Base-by-base conservation (phyloP, 2,329 filamentous ascomycete genomes). In the Aquanectria penicillioides region DNA sequence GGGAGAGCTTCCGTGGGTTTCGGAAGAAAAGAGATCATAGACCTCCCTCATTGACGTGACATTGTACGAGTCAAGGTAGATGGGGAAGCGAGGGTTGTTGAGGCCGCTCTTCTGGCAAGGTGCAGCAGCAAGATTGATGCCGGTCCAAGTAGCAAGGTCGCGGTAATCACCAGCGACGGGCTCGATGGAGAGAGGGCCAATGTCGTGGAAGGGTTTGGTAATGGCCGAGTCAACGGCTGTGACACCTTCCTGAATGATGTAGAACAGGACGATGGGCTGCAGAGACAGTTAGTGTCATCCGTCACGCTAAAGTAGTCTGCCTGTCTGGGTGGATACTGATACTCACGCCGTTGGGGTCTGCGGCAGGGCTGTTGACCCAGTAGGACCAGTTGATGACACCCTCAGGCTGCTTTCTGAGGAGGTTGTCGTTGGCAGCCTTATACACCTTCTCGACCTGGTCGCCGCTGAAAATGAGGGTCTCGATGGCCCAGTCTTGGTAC, bases 321-420 rank as follows among this genome's bases (percentile, higher is more conserved):
- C n/a, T n/a, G n/a, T n/a, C n/a, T n/a, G n/a, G n/a, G n/a, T 4
- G 3, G 6, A 31, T 13, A 10, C 6, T 5, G 15, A 1, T 2
- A 68, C 73, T 69, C 31, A 79, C 76, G 26, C 77, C 76, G 10
- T 74, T 63, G 0, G 82, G 72, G 68, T 84, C 80, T 4, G 74
- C 56, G 10, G 67, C 66, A 3, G 79, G 71, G 36, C 77, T 73
- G 44, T 76, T 76, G 20, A 79, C 69, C 77, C 78, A 80, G 69
- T 81, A 82, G 0, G 77, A 80, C 80, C 79, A 86, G 69, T 83
- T 82, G 59, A 80, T 78, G 15, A 85, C 58, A 29, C 78, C 79
- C 2, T 68, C 61, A 13, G 78, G 75, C 67, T 81, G 79, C 4
- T 73, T 78, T 33, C 76, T 75, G 6, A 80, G 67, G 3, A 82